Conservation (phyloP, 768 basidiomycete genomes). For the Sarcomyxa edulis region DNA sequence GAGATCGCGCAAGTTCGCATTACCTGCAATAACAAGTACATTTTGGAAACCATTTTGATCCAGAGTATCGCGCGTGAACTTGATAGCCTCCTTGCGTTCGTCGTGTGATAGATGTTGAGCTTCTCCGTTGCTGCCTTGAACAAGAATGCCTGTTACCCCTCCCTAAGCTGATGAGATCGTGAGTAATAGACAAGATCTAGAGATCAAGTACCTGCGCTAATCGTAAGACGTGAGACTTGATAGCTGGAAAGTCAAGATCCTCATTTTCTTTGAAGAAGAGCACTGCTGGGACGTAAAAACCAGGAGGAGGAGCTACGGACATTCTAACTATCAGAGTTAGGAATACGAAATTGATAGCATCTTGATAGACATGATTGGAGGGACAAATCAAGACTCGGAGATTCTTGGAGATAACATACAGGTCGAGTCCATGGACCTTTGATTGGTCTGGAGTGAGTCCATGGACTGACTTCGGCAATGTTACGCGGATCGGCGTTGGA, state of each 20-base stretch:
- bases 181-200: constrained; percentile 11
- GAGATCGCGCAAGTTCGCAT: no score
- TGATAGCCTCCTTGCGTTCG: constrained; percentile 61
- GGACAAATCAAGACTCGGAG: no score
- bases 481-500: no score
- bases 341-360: no score
- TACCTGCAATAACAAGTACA: constrained; percentile 74
- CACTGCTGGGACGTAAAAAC: constrained; percentile 76
- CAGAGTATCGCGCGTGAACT: constrained; percentile 63
- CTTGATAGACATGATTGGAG: no score
- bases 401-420: no score
- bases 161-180: constrained; percentile 40
- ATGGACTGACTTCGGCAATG: no score
- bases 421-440: no score
- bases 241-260: constrained; percentile 61
- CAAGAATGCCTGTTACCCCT: constrained; percentile 66
- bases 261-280: constrained; percentile 69
- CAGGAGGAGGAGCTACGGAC: constrained; percentile 50
- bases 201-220: constrained; percentile 54
- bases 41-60: constrained; percentile 66
- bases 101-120: constrained; percentile 73
- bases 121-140: constrained; percentile 73
- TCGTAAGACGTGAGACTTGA: constrained; percentile 65
- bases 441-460: no score
- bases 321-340: constrained; percentile 8